Conservation (phyloP, 1,139 yeast genomes). For the Kurtzmaniella natalensis region DNA sequence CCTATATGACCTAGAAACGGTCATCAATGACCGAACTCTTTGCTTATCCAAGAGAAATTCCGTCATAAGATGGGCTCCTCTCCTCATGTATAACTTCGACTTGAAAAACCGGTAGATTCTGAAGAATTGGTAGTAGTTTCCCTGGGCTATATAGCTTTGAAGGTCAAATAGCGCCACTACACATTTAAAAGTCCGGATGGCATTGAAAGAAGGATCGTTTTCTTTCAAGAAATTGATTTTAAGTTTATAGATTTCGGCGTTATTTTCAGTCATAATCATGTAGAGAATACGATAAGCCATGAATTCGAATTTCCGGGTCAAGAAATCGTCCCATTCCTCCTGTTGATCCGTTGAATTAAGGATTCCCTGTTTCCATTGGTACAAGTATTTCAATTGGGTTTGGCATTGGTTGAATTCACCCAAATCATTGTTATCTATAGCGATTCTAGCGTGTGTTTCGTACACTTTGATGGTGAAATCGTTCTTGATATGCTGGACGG, state of each 20-base stretch:
- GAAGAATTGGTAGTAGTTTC: slow-evolving; percentile 56
- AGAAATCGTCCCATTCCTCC: slow-evolving; percentile 5
- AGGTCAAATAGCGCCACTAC: slow-evolving; percentile 23
- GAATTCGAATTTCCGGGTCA: slow-evolving; percentile 51
- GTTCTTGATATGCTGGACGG: slow-evolving; percentile 84
- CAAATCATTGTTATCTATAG: slow-evolving; percentile 74
- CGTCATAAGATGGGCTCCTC: slow-evolving; percentile 27
- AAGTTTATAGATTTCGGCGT: slow-evolving; percentile 41
- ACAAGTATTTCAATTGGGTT: slow-evolving; percentile 66
- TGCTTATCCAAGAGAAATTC: slow-evolving; percentile 50
- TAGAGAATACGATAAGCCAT: slow-evolving; percentile 73
- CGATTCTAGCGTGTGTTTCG: slow-evolving; percentile 83
- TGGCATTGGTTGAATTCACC: slow-evolving; percentile 97
- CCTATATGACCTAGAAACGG: slow-evolving; percentile 58
- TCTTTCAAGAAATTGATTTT: slow-evolving; percentile 13
- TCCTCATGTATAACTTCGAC: slow-evolving; percentile 13
- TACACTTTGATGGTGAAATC: slow-evolving; percentile 77
- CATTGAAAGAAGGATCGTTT: background rate
- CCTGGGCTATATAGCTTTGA: slow-evolving; percentile 19
- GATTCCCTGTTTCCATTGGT: slow-evolving; percentile 27
- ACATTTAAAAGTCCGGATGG: slow-evolving; percentile 11
- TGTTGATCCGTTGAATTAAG: slow-evolving; percentile 5
- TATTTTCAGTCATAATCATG: slow-evolving; percentile 71
- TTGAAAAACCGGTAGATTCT: slow-evolving; percentile 27
- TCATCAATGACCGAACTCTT: slow-evolving; percentile 55